Percentiles rank a stretch among this genome's conserved stretches.
phyloP scores from a whole-genome alignment of 2,329 filamentous ascomycete genomes.

The Alternaria arborescens region DNA sequence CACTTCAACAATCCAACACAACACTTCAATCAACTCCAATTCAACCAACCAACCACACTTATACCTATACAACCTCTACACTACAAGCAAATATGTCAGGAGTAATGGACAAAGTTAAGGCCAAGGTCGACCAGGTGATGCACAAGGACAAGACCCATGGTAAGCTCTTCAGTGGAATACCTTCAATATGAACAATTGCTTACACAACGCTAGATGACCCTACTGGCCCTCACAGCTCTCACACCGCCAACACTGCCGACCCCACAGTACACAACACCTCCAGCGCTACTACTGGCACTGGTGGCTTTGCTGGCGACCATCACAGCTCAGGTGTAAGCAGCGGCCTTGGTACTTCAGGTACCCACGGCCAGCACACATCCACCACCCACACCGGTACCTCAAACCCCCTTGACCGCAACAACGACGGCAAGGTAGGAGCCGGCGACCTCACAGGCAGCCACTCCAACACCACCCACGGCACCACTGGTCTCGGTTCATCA shows the following conservation, averaged over 20 bases:
- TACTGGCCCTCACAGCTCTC: conserved; percentile 40
- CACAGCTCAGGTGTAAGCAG: conserved; percentile 12
- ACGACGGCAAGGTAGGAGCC: too few relatives aligned
- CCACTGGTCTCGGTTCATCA: neutral
- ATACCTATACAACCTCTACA: conserved; percentile 14
- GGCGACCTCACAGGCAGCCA: too few relatives aligned
- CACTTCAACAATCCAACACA: neutral
- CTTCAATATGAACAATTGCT: neutral
- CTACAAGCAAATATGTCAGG: conserved; percentile 36
- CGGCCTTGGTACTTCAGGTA: conserved; percentile 10
- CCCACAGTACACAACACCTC: conserved; percentile 13
- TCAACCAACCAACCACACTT: conserved; percentile 7
- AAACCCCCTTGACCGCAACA: too few relatives aligned
- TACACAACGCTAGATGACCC: conserved; percentile 31
- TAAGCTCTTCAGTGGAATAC: conserved; percentile 4
- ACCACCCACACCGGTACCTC: neutral
- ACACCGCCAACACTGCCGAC: conserved; percentile 37
- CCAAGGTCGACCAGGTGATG: conserved; percentile 49
- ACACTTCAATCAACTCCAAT: conserved; percentile 6
- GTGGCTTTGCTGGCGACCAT: neutral
- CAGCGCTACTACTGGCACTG: conserved; percentile 23
- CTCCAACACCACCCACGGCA: conserved; percentile 2
- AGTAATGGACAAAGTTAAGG: conserved; percentile 49
- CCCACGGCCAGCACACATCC: neutral
- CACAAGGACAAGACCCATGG: conserved; percentile 47